phyloP scores from a whole-genome alignment of 2,329 filamentous ascomycete genomes.

The Beauveria asiatica region DNA sequence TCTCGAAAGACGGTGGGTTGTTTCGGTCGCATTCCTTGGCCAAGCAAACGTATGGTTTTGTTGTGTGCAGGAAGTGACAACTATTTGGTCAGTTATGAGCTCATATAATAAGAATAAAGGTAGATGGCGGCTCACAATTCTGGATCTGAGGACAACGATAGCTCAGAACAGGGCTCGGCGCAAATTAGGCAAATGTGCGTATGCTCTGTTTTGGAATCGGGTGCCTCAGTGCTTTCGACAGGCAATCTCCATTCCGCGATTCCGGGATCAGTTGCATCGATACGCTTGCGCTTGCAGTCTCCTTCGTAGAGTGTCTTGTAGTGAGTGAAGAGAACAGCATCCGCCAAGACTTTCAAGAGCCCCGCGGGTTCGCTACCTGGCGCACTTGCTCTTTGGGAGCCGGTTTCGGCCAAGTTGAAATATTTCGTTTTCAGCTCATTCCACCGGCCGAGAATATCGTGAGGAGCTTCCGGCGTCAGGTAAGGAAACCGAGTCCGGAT shows the following conservation, averaged over 20 bases:
- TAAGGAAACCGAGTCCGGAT: background rate
- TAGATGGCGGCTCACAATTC: background rate
- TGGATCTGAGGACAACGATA: background rate
- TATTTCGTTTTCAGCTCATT: background rate
- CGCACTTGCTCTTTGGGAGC: background rate
- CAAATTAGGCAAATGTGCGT: background rate
- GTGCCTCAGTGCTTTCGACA: background rate
- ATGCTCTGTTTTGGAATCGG: background rate
- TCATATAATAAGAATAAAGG: background rate
- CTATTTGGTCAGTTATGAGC: background rate
- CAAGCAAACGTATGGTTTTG: background rate
- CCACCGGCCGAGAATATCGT: background rate
- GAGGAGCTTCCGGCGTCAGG: background rate
- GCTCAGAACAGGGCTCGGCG: background rate
- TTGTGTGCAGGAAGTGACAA: background rate
- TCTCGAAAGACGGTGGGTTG: background rate
- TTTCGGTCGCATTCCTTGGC: background rate
- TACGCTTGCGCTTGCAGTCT: background rate
- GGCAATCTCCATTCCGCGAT: background rate
- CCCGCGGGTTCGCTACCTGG: background rate
- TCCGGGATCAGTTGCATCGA: background rate
- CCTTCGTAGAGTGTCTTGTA: background rate
- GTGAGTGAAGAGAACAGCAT: background rate
- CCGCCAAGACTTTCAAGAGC: background rate
- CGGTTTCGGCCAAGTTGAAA: background rate